Evolutionary conservation across 2,329 filamentous ascomycete species (phyloP), one percentile per base, ranked within the genome.

Genomic region (Phaeophleospora eucalypticola): DNA sequence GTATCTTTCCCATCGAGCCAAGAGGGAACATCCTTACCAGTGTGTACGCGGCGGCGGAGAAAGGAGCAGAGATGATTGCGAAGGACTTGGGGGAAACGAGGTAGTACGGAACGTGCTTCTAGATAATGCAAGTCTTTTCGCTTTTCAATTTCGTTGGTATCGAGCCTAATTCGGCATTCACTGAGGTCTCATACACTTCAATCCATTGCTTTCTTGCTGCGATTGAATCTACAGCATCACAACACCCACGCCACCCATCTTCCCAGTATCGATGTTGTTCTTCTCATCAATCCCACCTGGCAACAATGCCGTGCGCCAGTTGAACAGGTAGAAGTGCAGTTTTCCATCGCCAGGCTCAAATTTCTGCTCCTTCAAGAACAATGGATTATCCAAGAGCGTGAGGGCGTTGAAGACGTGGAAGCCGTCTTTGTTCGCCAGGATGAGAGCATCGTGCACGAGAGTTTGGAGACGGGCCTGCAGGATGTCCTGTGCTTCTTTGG

Each of bases 321-420:
- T 98, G 78, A 94, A 98, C 24, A 98, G 76, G 69, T 98, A 98
- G 72, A 90, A 98, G 69, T 98, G 89, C 59, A 98, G 76, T 67
- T 93, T 89, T 38, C 93, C 93, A 66, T 98, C 93, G 24, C 93
- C 93, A 4, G 86, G 84, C 36, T 91, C 93, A 62, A 96, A 98
- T 69, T 95, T 95, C 64, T 96, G 88, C 58, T 96, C 79, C 65
- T 91, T 84, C 4, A 98, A 77, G 79, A 98, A 97, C 16, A 97
- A 78, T 0, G 83, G 86, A 68, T 98, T 98, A 69, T 98, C 91
- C 70, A 95, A 84, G 33, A 96, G 77, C 0, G 90, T 95, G 45
- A 98, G 78, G 0, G 89, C 91, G 64, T 98, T 98, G 76, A 97
- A 94, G 48, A 98, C 93, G 66, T 98, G 93, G 63, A 97, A 96